phyloP scores from a whole-genome alignment of 208 protist genomes.

The Acanthamoeba healyi region DNA sequence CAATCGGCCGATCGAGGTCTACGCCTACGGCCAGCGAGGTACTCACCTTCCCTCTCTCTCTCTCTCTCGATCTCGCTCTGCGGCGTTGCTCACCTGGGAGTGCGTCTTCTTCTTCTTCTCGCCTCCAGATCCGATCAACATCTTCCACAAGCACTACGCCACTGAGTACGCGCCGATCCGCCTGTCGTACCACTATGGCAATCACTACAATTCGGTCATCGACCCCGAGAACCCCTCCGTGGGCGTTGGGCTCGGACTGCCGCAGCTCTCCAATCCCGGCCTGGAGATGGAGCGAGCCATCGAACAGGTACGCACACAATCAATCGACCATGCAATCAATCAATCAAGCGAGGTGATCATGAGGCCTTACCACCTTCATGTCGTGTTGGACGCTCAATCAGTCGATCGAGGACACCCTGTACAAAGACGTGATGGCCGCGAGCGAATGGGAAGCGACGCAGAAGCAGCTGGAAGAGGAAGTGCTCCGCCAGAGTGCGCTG shows the following conservation, averaged over 20 bases:
- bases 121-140: constrained; percentile 84
- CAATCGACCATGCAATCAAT: background rate
- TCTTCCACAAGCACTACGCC: constrained; percentile 79
- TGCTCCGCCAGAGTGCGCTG: constrained; percentile 37
- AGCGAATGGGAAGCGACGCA: constrained; percentile 65
- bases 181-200: constrained; percentile 82
- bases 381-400: background rate
- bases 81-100: background rate
- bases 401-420: constrained; percentile 29
- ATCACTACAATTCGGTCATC: constrained; percentile 85
- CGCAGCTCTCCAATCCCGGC: constrained; percentile 31
- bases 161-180: constrained; percentile 78
- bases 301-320: background rate
- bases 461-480: constrained; percentile 65
- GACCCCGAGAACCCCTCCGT: constrained; percentile 81
- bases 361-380: too few relatives aligned
- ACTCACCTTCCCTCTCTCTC: background rate
- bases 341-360: background rate
- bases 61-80: too few relatives aligned
- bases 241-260: constrained; percentile 52
- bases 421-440: constrained; percentile 26
- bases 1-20: constrained; percentile 85
- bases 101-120: too few relatives aligned
- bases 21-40: constrained; percentile 70
- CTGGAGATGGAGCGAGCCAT: constrained; percentile 54